phyloP scores from a whole-genome alignment of 176 grass and related monocot species.

The Sorghum bicolor region Sorghum_bicolor_NCBIv3 NC_012875.2:55996501-55997000 shows the following conservation, averaged over 20 bases:
- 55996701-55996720: conserved; percentile 87
- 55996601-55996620: conserved; percentile 5
- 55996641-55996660: conserved; percentile 52
- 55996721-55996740: conserved; percentile 87
- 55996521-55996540: neutral
- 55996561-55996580: neutral
- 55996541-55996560: neutral
- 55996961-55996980: conserved; percentile 87
- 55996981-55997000: conserved; percentile 41
- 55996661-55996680: neutral
- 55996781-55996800: conserved; percentile 97
- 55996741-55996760: conserved; percentile 88
- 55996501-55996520: neutral
- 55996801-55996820: conserved; percentile 76
- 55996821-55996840: conserved; percentile 77
- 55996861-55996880: conserved; percentile 67
- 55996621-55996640: neutral
- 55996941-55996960: conserved; percentile 27
- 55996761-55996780: conserved; percentile 77
- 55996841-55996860: conserved; percentile 86
- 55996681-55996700: conserved; percentile 45
- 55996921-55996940: neutral
- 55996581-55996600: neutral
- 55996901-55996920: neutral
- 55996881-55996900: neutral